phyloP scores from a whole-genome alignment of 805 yeast genomes.

The Ogataea kodamae region DNA sequence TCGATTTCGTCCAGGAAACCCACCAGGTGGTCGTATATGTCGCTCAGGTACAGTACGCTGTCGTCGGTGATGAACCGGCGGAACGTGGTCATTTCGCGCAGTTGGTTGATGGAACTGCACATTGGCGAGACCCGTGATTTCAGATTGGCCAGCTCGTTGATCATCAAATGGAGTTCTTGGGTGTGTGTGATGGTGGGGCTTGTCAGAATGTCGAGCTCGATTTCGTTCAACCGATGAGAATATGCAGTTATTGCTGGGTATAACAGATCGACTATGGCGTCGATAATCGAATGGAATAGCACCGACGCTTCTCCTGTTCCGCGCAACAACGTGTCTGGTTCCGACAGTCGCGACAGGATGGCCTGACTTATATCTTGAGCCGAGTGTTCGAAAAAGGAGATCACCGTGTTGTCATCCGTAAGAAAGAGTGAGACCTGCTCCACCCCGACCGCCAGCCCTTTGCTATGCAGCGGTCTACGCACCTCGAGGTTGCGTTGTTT shows the following conservation, averaged over 20 bases:
- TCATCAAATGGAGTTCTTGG: slow-evolving; percentile 49
- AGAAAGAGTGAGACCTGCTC: slow-evolving; percentile 56
- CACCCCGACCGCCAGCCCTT: slow-evolving; percentile 44
- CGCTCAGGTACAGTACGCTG: slow-evolving; percentile 48
- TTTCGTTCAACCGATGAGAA: slow-evolving; percentile 42
- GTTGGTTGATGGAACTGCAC: slow-evolving; percentile 43
- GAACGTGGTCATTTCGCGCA: slow-evolving; percentile 38
- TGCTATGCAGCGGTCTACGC: slow-evolving; percentile 42
- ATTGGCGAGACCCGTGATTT: slow-evolving; percentile 46
- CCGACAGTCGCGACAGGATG: slow-evolving; percentile 43
- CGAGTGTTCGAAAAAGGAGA: slow-evolving; percentile 56
- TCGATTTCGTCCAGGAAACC: slow-evolving; percentile 52
- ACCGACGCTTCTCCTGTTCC: slow-evolving; percentile 50
- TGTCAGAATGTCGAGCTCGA: slow-evolving; percentile 48
- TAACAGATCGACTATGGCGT: slow-evolving; percentile 50
- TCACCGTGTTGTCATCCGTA: slow-evolving; percentile 42
- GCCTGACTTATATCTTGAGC: slow-evolving; percentile 53
- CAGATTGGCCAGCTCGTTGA: slow-evolving; percentile 48
- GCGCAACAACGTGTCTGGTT: slow-evolving; percentile 45
- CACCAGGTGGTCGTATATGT: slow-evolving; percentile 54
- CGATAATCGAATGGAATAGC: slow-evolving; percentile 51
- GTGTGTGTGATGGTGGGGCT: slow-evolving; percentile 51
- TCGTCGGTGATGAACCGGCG: slow-evolving; percentile 36
- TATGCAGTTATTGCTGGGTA: slow-evolving; percentile 54
- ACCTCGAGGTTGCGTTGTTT: slow-evolving; percentile 35